phyloP scores from a whole-genome alignment of 169 alveolate genomes.

The Besnoitia besnoiti region DNA sequence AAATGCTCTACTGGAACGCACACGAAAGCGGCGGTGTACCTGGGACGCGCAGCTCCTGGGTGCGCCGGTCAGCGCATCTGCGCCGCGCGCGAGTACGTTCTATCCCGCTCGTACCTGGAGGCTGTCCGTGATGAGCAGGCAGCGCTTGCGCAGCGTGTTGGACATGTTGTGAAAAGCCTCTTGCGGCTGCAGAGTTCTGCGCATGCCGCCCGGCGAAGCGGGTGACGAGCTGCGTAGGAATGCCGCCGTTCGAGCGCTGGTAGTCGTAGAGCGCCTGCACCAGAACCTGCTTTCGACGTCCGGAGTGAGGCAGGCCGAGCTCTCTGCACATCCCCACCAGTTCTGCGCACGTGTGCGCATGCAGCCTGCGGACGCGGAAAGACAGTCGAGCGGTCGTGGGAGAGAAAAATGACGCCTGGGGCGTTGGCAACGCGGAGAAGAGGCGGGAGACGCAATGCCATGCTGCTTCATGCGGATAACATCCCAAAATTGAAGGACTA shows the following conservation, averaged over 20 bases:
- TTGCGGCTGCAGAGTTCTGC: not conserved
- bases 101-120: too few relatives aligned
- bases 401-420: too few relatives aligned
- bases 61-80: too few relatives aligned
- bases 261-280: conserved; percentile 43
- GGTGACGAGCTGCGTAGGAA: not conserved
- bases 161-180: not conserved
- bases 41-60: too few relatives aligned
- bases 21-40: too few relatives aligned
- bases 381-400: not conserved
- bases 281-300: conserved; percentile 18
- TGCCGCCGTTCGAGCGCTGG: conserved; percentile 36
- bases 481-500: too few relatives aligned
- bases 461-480: too few relatives aligned
- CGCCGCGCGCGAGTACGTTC: too few relatives aligned
- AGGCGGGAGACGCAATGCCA: too few relatives aligned
- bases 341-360: conserved; percentile 36
- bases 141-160: not conserved
- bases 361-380: conserved; percentile 17
- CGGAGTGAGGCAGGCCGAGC: conserved; percentile 35
- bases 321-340: conserved; percentile 35
- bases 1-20: too few relatives aligned
- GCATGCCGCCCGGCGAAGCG: not conserved
- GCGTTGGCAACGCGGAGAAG: too few relatives aligned
- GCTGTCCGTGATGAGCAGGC: not conserved